phyloP scores from a whole-genome alignment of 495 filamentous ascomycete species.

The Beverwykella pulmonaria region DNA sequence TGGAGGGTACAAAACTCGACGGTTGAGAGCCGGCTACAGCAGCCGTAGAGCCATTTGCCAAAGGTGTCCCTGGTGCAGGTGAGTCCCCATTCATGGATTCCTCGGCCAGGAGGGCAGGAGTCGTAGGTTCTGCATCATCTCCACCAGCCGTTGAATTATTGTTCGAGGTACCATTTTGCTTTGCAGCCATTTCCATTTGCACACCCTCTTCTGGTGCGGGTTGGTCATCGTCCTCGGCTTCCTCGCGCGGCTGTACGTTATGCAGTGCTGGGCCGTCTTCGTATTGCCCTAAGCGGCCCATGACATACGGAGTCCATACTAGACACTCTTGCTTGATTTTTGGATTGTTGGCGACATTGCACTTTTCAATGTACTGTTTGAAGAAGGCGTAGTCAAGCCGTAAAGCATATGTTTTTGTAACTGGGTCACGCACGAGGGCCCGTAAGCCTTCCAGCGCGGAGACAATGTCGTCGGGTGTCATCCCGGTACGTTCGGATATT shows the following conservation, averaged over 20 bases:
- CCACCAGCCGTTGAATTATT: constrained; percentile 8
- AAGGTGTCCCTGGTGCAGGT: constrained; percentile 28
- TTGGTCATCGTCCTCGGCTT: constrained; percentile 61
- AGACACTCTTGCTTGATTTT: constrained; percentile 79
- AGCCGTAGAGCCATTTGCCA: constrained; percentile 33
- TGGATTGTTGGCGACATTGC: constrained; percentile 84
- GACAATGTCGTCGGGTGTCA: constrained; percentile 95
- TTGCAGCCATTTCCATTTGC: constrained; percentile 37
- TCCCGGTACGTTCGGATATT: constrained; percentile 87
- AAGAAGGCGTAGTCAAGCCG: constrained; percentile 82
- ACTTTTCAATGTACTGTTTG: constrained; percentile 78
- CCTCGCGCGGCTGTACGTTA: constrained; percentile 81
- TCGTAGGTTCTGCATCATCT: constrained; percentile 11
- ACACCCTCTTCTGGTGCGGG: constrained; percentile 46
- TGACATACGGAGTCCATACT: constrained; percentile 97
- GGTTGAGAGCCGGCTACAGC: constrained; percentile 9
- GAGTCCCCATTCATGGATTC: constrained; percentile 28
- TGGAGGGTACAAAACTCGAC: constrained; percentile 48
- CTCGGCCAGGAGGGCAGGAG: constrained; percentile 21
- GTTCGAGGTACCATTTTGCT: constrained; percentile 30
- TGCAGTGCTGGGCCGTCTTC: constrained; percentile 81
- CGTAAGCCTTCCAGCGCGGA: constrained; percentile 87
- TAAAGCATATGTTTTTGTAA: constrained; percentile 84
- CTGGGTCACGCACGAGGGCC: constrained; percentile 84
- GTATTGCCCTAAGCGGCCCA: constrained; percentile 84